phyloP scores from a whole-genome alignment of 768 basidiomycete genomes.

The Polyporus arcularius region DNA sequence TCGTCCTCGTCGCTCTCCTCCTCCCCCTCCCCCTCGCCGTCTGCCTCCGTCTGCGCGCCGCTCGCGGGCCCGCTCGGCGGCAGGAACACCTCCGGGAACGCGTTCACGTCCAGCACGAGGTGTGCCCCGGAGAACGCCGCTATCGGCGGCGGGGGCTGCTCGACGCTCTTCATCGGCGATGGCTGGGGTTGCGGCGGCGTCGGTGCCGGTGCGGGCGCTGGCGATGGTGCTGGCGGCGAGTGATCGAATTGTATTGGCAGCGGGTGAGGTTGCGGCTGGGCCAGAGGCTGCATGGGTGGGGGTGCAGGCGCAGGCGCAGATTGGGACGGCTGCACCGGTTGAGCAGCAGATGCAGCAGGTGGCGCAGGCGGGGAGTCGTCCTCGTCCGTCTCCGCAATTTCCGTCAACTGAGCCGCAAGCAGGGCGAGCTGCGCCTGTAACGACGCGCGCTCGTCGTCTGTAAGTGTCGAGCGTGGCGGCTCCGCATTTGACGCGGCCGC shows the following conservation, averaged over 20 bases:
- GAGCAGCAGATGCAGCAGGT: neutral
- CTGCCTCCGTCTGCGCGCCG: constrained; percentile 10
- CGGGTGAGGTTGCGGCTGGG: neutral
- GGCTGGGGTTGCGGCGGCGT: neutral
- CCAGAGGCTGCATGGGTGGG: neutral
- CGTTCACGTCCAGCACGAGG: constrained; percentile 25
- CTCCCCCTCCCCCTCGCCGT: constrained; percentile 1
- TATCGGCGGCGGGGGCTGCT: constrained; percentile 9
- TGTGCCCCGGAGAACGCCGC: constrained; percentile 12
- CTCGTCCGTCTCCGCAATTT: constrained; percentile 50
- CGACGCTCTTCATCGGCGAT: neutral
- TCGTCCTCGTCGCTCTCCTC: constrained; percentile 28
- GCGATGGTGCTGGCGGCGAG: neutral
- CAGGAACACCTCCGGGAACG: constrained; percentile 23
- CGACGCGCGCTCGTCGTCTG: constrained; percentile 57
- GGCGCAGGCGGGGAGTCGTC: constrained; percentile 26
- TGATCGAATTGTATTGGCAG: neutral
- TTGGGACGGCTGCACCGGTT: neutral
- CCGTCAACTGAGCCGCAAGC: constrained; percentile 70
- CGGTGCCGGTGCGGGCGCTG: neutral
- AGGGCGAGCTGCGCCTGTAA: constrained; percentile 75
- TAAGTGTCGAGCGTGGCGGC: constrained; percentile 28
- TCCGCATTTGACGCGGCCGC: constrained; percentile 6
- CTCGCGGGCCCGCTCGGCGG: constrained; percentile 1
- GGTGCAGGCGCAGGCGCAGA: neutral